phyloP scores from a whole-genome alignment of 1,284 basidiomycete genomes.

The Phellopilus nigrolimitatus region DNA sequence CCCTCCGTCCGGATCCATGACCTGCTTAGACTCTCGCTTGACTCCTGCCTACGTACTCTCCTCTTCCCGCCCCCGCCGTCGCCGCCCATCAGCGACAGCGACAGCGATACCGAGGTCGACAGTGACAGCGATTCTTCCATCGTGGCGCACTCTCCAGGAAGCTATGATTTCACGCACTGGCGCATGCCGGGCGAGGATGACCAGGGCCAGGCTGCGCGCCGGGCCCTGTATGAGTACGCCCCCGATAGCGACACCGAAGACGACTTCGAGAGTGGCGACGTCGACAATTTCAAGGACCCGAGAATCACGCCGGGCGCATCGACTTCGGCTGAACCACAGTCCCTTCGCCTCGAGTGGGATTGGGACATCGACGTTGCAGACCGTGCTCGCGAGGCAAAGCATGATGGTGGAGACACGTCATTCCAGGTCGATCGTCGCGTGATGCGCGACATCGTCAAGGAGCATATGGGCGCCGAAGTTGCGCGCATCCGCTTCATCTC shows the following conservation, averaged over 20 bases:
- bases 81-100: neutral
- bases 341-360: conserved; percentile 17
- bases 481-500: conserved; percentile 67
- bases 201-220: conserved; percentile 17
- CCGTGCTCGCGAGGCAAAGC: conserved; percentile 11
- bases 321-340: neutral
- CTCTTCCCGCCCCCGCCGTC: neutral
- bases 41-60: neutral
- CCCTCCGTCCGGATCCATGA: neutral
- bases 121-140: neutral
- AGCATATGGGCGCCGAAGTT: conserved; percentile 60
- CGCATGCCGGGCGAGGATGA: conserved; percentile 20
- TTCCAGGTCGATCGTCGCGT: conserved; percentile 16
- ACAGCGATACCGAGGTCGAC: neutral
- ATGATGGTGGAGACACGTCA: conserved; percentile 12
- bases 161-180: conserved; percentile 15
- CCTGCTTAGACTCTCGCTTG: neutral
- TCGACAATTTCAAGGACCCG: neutral
- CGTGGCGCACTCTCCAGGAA: conserved; percentile 4
- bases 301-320: neutral
- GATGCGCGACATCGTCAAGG: conserved; percentile 55
- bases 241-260: conserved; percentile 15
- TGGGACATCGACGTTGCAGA: conserved; percentile 14
- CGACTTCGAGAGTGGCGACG: conserved; percentile 2
- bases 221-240: conserved; percentile 11